phyloP scores from a whole-genome alignment of 1,139 yeast genomes.

The Pichia sp. region DNA sequence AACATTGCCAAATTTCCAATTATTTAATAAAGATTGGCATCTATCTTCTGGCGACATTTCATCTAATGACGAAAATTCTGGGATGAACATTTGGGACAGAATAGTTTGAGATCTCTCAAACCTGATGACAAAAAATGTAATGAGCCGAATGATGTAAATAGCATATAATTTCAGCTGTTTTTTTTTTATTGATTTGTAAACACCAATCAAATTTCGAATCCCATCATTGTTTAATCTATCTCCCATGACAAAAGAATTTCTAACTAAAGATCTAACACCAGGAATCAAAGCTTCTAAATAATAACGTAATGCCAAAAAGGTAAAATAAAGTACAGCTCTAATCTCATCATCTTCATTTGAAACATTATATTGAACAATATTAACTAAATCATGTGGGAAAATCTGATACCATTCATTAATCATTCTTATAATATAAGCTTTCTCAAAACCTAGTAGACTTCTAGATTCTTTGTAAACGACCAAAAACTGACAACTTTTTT shows the following conservation, averaged over 20 bases:
- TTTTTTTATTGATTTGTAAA: constrained; percentile 2
- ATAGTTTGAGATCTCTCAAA: not conserved
- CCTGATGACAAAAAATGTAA: constrained; percentile 10
- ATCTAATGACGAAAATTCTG: constrained; percentile 5
- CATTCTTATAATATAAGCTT: constrained; percentile 9
- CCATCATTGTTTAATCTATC: not conserved
- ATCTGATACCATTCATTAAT: constrained; percentile 14
- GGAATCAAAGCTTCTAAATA: constrained; percentile 9
- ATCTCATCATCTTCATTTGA: constrained; percentile 2
- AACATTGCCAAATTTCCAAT: constrained; percentile 6
- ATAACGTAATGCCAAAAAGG: constrained; percentile 9
- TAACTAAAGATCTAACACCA: constrained; percentile 7
- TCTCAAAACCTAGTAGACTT: constrained; percentile 11
- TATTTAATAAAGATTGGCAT: constrained; percentile 4
- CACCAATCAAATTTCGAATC: constrained; percentile 1
- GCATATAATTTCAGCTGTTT: constrained; percentile 6
- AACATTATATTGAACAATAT: not conserved
- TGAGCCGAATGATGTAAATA: constrained; percentile 12
- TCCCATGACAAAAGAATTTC: constrained; percentile 15
- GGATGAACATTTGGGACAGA: constrained; percentile 1
- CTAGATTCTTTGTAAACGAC: not conserved
- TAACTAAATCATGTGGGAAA: constrained; percentile 11
- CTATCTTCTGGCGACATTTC: constrained; percentile 4
- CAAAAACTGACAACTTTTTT: constrained; percentile 5
- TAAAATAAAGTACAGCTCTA: constrained; percentile 5